Evolutionary conservation across 495 filamentous ascomycete species (phyloP), one percentile per base, ranked within the genome.

Genomic region (Aspergillus funiculosus): DNA sequence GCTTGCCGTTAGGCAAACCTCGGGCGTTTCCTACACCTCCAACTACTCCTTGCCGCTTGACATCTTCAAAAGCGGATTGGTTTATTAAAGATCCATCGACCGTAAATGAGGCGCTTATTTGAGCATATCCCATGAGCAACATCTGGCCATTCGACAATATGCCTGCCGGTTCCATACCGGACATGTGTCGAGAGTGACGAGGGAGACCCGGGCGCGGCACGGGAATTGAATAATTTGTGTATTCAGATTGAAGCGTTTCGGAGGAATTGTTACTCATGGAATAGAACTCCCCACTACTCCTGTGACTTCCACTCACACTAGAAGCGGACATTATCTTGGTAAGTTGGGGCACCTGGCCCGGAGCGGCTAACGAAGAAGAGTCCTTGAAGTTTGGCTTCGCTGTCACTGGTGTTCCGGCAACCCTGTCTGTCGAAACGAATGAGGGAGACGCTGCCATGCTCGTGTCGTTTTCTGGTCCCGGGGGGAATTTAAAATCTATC

Each of bases 81-180:
- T 95, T 89, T 42, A 97, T 78, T 25, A 98, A 69, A 5, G 94
- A 94, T 0, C 89, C 89, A 61, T 98, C 92, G 5, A 97, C 66
- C 0, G 82, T 88, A 51, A 97, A 98, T 0, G 86, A 85, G 13
- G 94, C 92, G 56, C 84, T 82, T n/a, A 96, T 78, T 60, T 98
- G 91, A 4, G 85, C 94, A 67, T 94, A 98, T 7, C 90, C 92
- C 92, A 98, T 97, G 81, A 98, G 90, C 40, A 98, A 65, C 11
- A 84, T 79, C 66, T 97, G 89, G 35, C 77, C 56, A 69, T 81
- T 49, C 50, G 50, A 50, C 66, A 68, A 57, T 15, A 72, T 66
- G 34, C 57, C 64, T 34, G 62, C 66, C 5, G 68, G 55, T 2
- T 69, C 66, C 14, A 85, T 55, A 51, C 68, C 80, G 18, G 86